Evolutionary conservation across 371 early-diverging fungal genomes (phyloP), one percentile per base, ranked within the genome.

Genomic region (Choanephora cucurbitarum): DNA sequence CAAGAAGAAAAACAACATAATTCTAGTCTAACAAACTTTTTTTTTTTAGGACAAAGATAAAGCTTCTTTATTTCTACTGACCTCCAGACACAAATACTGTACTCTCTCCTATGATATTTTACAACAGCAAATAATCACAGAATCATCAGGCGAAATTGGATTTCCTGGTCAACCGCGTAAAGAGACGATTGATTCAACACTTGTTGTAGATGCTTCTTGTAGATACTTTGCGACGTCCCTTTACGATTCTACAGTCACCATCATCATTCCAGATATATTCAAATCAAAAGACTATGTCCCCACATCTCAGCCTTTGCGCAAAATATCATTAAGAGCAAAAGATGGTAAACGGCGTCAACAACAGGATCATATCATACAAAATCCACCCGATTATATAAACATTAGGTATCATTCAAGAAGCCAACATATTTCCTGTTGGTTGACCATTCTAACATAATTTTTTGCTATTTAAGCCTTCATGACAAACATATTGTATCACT

Each of bases 401-500:
- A 62, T 78, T 22, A 77, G 79, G 70, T n/a, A n/a, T n/a, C n/a
- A n/a, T n/a, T n/a, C n/a, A n/a, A n/a, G n/a, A n/a, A n/a, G n/a
- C n/a, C n/a, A n/a, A n/a, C n/a, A n/a, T n/a, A n/a, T n/a, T n/a
- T n/a, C n/a, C n/a, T n/a, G n/a, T n/a, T 55, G 1, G 21, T n/a
- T 45, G 11, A 55, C 33, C 22, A 54, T 34, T 18, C 19, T 14
- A n/a, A 46, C 13, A 24, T 31, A 21, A 41, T 13, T 63, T 43
- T 7, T 21, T 59, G 19, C 50, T 55, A n/a, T 48, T 58, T 13
- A 76, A 84, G 91, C 28, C 73, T 94, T 23, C 83, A 83, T 8
- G 93, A 93, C 57, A 77, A 91, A 28, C 67, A 79, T 2, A 79
- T 94, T 2, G 60, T 91, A 9, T 79, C 85, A 0, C 77, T 92